Evolutionary conservation across 306 rosid species (phyloP).

Genomic region (Canavalia gladiata): DNA sequence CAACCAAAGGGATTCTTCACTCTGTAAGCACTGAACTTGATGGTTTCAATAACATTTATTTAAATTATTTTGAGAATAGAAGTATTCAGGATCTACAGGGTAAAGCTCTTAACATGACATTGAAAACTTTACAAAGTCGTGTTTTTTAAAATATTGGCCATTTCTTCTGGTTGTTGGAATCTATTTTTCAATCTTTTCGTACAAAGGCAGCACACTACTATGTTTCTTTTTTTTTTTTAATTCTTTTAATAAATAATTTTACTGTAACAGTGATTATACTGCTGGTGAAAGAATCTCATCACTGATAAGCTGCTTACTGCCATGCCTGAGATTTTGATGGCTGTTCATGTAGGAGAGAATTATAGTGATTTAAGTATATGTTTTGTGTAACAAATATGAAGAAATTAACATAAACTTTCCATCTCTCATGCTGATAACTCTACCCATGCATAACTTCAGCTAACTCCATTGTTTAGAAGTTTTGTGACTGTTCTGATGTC

Average conservation of each 20-base stretch:
- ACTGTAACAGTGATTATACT: not conserved
- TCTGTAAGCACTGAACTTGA: slow-evolving; percentile 67
- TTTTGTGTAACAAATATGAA: not conserved
- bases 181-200: slow-evolving; percentile 7
- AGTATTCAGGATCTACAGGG: not conserved
- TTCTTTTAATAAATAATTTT: not conserved
- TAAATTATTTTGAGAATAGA: not conserved
- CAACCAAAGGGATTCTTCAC: slow-evolving; percentile 98
- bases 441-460: not conserved
- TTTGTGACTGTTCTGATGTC: slow-evolving; percentile 2
- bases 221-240: slow-evolving; percentile 1
- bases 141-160: slow-evolving; percentile 21
- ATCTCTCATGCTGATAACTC: slow-evolving; percentile 5
- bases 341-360: slow-evolving; percentile 11
- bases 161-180: slow-evolving; percentile 17
- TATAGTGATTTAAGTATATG: slow-evolving; percentile 9
- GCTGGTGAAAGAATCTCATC: slow-evolving; percentile 23
- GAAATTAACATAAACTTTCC: slow-evolving; percentile 7
- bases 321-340: slow-evolving; percentile 28
- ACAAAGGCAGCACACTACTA: not conserved
- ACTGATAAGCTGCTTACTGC: slow-evolving; percentile 23
- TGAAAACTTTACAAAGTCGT: slow-evolving; percentile 8
- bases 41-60: slow-evolving; percentile 17
- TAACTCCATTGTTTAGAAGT: slow-evolving; percentile 19
- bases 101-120: not conserved